Evolutionary conservation across 768 basidiomycete species (phyloP), one percentile per base, ranked within the genome.

Genomic region (Amanita fuliginea): DNA sequence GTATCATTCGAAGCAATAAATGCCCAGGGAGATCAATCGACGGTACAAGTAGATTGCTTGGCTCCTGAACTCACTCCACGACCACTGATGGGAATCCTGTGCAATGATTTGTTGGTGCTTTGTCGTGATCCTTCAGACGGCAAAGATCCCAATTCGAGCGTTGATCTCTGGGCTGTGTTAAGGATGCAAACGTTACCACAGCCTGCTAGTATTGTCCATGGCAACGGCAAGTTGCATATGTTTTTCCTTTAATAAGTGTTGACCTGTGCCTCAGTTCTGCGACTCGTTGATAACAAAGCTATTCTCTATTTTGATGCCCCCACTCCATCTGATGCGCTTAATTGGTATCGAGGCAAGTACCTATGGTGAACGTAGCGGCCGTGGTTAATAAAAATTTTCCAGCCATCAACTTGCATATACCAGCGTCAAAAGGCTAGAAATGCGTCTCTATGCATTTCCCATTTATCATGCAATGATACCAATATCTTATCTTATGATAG

Each of bases 131-230:
- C 88, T 8, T 80, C 85, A 9, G 81, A 83, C 35, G 88, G 87
- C 40, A 76, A 77, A 55, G 93, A 95, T 55, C 81, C 78, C 19
- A 68, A 71, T 41, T 81, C 79, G 3, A 66, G 61, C 19, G 91
- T 97, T 26, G 94, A 98, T 60, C 72, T 98, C n/a, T 97, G 91
- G 86, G 93, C 93, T 30, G 95, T 97, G 28, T 68, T 98, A 53
- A 76, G 95, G 37, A 92, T 99, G 91, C 91, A 94, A 64, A 95
- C 93, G 0, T 62, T 92, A 39, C 83, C 85, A 4, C 89, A 93
- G 58, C 92, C 89, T 4, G 91, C 89, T 14, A 90, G 85, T 55
- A 87, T 93, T 50, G 86, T 90, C 21, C 85, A 92, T 61, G 88
- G 87, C 36, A 92, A 86, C 62, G 79, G 88, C 86, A 60, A 54